These are phyloP conservation scores for Saturnispora kantuleensis DNA, from an alignment of 805 yeast species.

Conservation along the genomic window DNA sequence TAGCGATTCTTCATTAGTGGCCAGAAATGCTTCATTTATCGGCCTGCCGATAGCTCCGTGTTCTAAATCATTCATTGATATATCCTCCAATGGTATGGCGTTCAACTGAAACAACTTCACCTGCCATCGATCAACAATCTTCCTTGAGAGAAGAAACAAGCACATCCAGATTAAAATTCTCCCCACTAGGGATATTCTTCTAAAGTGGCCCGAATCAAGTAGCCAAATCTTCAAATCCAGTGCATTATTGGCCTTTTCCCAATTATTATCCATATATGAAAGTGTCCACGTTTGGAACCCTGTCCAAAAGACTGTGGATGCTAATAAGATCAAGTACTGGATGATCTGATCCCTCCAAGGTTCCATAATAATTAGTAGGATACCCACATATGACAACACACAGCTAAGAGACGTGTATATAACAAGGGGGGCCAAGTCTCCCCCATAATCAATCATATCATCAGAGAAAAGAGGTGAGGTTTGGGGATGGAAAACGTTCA, in stretches of 20 bases:
- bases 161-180: conserved; percentile 4
- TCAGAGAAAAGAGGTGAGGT: not conserved
- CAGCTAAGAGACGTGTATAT: not conserved
- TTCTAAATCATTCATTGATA: not conserved
- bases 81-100: not conserved
- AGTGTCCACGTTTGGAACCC: not conserved
- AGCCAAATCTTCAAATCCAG: not conserved
- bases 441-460: conserved; percentile 1
- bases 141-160: not conserved
- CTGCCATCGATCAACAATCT: conserved; percentile 4
- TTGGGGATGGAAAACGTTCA: not conserved
- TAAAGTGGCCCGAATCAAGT: not conserved
- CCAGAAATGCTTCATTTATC: not conserved
- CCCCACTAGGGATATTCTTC: conserved; percentile 1
- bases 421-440: not conserved
- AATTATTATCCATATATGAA: not conserved
- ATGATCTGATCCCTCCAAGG: not conserved
- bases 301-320: not conserved
- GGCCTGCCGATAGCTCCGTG: conserved; percentile 1
- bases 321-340: not conserved
- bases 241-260: not conserved
- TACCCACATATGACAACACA: not conserved
- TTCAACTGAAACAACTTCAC: not conserved
- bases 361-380: not conserved
- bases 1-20: not conserved